Percentiles rank a stretch among this genome's conserved stretches.
Conservation (phyloP, 73 alveolate genomes). For the Tetrahymena elliotti region DNA sequence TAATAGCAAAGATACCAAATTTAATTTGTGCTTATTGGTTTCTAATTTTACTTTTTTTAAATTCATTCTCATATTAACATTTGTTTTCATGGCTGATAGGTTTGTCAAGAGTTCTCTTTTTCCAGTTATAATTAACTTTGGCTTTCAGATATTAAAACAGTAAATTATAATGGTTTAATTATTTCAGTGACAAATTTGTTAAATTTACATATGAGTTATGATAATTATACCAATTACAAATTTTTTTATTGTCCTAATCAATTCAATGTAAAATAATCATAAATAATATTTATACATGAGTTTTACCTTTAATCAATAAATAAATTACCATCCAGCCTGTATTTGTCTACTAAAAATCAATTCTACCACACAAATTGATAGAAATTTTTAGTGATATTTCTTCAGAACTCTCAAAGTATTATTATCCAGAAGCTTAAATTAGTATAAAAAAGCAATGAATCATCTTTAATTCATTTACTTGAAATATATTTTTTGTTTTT, state of each 20-base stretch:
- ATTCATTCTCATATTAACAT: background rate
- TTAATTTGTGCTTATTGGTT: too few relatives aligned
- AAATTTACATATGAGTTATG: background rate
- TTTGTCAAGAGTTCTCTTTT: background rate
- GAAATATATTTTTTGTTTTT: too few relatives aligned
- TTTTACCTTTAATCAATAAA: too few relatives aligned
- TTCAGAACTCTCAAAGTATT: background rate
- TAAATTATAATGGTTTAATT: background rate
- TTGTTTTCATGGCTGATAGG: too few relatives aligned
- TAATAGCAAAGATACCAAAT: background rate
- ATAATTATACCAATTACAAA: background rate
- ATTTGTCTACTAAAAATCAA: background rate
- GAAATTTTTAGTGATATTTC: background rate
- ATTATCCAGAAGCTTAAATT: background rate
- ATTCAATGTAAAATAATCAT: background rate
- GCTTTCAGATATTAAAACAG: background rate
- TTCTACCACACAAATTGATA: background rate
- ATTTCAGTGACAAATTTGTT: background rate
- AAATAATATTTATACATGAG: background rate
- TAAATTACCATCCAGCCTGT: background rate
- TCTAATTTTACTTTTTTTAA: too few relatives aligned
- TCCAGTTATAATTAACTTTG: background rate
- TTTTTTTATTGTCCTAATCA: background rate
- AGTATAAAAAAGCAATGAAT: background rate
- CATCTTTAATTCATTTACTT: background rate